A percentile compares a stretch with the other conserved stretches of the same genome.
Evolutionary conservation across 768 basidiomycete genomes (phyloP).

Genomic region (Leccinum incarnatum): DNA sequence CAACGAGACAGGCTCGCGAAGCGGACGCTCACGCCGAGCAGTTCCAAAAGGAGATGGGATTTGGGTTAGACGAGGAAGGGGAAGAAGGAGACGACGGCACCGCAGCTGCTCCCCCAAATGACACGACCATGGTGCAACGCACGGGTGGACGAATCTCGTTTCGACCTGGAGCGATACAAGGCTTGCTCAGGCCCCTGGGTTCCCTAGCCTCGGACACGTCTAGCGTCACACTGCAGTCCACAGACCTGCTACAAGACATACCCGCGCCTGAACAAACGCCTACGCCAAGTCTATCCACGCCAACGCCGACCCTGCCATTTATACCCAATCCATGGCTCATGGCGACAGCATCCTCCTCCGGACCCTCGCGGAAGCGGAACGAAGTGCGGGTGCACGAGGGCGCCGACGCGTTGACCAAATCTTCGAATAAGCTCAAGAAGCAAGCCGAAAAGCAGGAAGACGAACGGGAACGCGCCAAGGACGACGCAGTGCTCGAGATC

Average conservation of each 20-base stretch:
- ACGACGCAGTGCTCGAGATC: conserved; percentile 83
- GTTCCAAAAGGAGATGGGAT: conserved; percentile 67
- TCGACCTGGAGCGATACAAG: conserved; percentile 44
- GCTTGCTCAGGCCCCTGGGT: neutral
- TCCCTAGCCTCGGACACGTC: neutral
- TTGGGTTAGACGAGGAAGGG: conserved; percentile 33
- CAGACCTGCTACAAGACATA: conserved; percentile 43
- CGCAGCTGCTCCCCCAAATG: conserved; percentile 32
- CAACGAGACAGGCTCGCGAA: conserved; percentile 57
- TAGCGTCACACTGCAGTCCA: conserved; percentile 45
- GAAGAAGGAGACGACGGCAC: conserved; percentile 28
- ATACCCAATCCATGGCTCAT: conserved; percentile 81
- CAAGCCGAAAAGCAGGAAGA: conserved; percentile 52
- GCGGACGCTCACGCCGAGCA: conserved; percentile 67
- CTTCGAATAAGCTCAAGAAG: conserved; percentile 75
- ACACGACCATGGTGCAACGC: conserved; percentile 45
- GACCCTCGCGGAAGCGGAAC: conserved; percentile 67
- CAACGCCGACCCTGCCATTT: conserved; percentile 10
- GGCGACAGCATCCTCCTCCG: conserved; percentile 35
- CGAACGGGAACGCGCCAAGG: conserved; percentile 55
- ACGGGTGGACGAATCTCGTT: conserved; percentile 66
- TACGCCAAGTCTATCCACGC: conserved; percentile 16
- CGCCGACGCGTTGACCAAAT: conserved; percentile 58
- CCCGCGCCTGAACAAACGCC: conserved; percentile 8
- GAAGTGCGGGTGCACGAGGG: conserved; percentile 68